Conservation (phyloP, 106 monocot genomes). For the Allium cepa region DNA sequence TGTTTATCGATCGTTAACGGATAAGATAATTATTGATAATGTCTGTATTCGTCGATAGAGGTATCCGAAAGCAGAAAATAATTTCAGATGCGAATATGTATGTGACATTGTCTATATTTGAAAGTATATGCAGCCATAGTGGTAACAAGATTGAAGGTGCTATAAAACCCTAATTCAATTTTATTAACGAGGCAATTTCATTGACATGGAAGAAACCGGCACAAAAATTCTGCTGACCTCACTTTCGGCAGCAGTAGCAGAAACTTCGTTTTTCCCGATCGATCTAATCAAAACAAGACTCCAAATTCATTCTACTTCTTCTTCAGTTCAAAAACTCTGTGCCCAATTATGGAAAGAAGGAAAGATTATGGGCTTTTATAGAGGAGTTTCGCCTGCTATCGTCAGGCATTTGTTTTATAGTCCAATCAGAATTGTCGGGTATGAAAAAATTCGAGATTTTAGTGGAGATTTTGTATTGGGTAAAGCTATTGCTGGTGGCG, state of each 20-base stretch:
- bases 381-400: conserved; percentile 67
- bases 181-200: too few relatives aligned
- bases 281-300: conserved; percentile 80
- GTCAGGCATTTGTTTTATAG: conserved; percentile 86
- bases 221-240: conserved; percentile 23
- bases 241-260: conserved; percentile 58
- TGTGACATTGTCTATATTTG: too few relatives aligned
- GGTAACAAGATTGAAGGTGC: too few relatives aligned
- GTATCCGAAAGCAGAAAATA: too few relatives aligned
- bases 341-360: conserved; percentile 27
- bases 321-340: conserved; percentile 13
- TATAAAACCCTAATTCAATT: too few relatives aligned
- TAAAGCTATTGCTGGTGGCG: conserved; percentile 61
- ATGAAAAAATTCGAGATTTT: conserved; percentile 45
- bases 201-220: not conserved
- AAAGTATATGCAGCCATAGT: too few relatives aligned
- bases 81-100: too few relatives aligned
- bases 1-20: too few relatives aligned
- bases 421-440: conserved; percentile 71
- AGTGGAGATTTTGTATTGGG: conserved; percentile 27
- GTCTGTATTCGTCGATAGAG: too few relatives aligned
- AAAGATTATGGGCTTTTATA: conserved; percentile 42
- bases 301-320: conserved; percentile 29
- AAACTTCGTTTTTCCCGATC: conserved; percentile 73
- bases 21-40: too few relatives aligned